These are phyloP conservation scores for Nannochloris sp. DNA, from an alignment of 139 green algal genomes.

Conservation along the genomic window DNA sequence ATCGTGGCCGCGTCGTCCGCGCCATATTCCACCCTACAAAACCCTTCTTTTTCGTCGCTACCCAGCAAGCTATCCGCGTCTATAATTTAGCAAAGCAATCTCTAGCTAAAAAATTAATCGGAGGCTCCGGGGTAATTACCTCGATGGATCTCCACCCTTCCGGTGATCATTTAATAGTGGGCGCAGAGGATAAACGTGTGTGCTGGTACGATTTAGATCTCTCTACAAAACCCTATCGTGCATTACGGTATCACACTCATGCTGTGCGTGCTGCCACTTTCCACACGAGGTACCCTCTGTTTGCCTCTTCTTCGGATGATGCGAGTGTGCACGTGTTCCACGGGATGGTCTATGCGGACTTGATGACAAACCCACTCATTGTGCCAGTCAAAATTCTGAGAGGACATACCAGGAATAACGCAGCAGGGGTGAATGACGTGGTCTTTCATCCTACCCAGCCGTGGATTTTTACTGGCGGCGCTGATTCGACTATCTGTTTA, in stretches of 20 bases:
- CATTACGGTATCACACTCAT: constrained; percentile 70
- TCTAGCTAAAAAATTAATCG: constrained; percentile 87
- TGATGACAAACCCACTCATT: constrained; percentile 94
- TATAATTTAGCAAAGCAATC: constrained; percentile 92
- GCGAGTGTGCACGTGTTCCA: constrained; percentile 85
- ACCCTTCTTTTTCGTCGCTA: constrained; percentile 94
- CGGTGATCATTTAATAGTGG: constrained; percentile 89
- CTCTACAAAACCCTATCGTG: constrained; percentile 85
- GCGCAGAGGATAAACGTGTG: constrained; percentile 76
- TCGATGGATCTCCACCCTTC: constrained; percentile 79
- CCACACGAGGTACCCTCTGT: constrained; percentile 88
- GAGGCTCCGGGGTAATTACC: constrained; percentile 68
- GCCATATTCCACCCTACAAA: constrained; percentile 89
- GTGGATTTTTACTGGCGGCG: constrained; percentile 93
- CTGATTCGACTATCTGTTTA: constrained; percentile 58
- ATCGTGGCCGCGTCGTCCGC: constrained; percentile 64
- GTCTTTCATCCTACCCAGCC: constrained; percentile 93
- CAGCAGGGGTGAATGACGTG: constrained; percentile 66
- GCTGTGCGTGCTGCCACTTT: constrained; percentile 70
- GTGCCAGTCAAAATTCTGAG: constrained; percentile 66
- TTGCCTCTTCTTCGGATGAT: constrained; percentile 80
- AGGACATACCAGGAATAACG: constrained; percentile 33
- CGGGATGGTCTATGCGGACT: constrained; percentile 90
- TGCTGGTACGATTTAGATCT: constrained; percentile 97
- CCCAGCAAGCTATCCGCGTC: constrained; percentile 76